Conservation (phyloP, 2,329 filamentous ascomycete genomes). For the Mariannaea elegans region DNA sequence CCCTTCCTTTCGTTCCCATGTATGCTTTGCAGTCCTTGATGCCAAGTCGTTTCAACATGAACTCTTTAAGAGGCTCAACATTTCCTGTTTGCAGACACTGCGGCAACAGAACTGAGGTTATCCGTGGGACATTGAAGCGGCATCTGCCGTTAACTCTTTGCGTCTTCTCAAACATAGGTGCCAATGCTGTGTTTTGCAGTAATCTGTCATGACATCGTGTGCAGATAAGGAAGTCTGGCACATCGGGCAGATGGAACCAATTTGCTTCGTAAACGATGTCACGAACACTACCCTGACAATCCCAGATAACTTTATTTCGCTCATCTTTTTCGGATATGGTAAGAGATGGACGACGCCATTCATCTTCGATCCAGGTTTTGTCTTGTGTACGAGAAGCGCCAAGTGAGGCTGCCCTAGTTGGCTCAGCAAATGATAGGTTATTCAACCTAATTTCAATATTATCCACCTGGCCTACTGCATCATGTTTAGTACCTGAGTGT, state of each 20-base stretch:
- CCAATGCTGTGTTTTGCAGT: not conserved
- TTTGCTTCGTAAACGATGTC: not conserved
- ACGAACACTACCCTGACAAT: not conserved
- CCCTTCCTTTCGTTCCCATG: not conserved
- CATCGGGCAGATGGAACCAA: not conserved
- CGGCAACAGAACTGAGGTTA: not conserved
- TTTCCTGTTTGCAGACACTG: not conserved
- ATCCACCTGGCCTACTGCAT: not conserved
- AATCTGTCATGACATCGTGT: not conserved
- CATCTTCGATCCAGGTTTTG: constrained; percentile 4
- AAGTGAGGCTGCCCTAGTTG: not conserved
- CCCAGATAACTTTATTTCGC: constrained; percentile 2
- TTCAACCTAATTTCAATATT: not conserved
- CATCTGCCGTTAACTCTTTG: not conserved
- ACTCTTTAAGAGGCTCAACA: not conserved
- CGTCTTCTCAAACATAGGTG: not conserved
- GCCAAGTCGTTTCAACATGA: not conserved
- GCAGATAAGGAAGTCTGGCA: constrained; percentile 2
- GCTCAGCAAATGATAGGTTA: not conserved
- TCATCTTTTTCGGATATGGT: not conserved
- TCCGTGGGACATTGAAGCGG: not conserved
- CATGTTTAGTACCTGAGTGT: not conserved
- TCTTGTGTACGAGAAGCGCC: not conserved
- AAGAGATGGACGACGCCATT: constrained; percentile 8
- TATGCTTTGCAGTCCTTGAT: constrained; percentile 3